A percentile compares a stretch with the other conserved stretches of the same genome.
Evolutionary conservation across 176 grass and related monocot species (phyloP).

Genomic region (Bolboschoenus planiculmis): DNA sequence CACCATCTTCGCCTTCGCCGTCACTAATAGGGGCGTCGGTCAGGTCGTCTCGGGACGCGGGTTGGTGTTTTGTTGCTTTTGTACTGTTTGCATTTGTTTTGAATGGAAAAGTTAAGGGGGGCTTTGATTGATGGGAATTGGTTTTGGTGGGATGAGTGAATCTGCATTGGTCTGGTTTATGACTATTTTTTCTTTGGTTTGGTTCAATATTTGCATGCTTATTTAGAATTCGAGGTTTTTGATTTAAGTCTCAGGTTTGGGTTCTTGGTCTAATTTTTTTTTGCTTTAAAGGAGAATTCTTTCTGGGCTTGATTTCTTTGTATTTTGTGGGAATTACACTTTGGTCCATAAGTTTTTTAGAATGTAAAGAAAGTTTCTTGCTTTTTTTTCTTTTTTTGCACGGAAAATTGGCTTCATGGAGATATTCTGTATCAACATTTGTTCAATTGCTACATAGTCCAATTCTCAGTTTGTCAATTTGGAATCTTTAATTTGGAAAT

Average conservation of each 20-base stretch:
- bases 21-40: conserved; percentile 67
- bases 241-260: background rate
- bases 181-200: background rate
- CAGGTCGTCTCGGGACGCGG: conserved; percentile 47
- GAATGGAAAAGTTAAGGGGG: background rate
- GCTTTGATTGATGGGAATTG: background rate
- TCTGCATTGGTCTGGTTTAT: background rate
- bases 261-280: background rate
- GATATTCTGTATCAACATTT: too few species aligned
- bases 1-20: conserved; percentile 75
- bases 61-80: background rate
- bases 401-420: background rate
- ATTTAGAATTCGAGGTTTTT: background rate
- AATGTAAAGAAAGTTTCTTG: background rate
- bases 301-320: background rate
- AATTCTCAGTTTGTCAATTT: background rate
- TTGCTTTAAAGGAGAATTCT: background rate
- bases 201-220: background rate
- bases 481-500: background rate
- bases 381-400: background rate
- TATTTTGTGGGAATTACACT: background rate
- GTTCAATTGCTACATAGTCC: too few species aligned
- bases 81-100: background rate
- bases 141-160: background rate
- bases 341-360: background rate